Evolutionary conservation across 805 yeast genomes (phyloP), one percentile per base, ranked within the genome.

Genomic region (Wickerhamiella azyma): DNA sequence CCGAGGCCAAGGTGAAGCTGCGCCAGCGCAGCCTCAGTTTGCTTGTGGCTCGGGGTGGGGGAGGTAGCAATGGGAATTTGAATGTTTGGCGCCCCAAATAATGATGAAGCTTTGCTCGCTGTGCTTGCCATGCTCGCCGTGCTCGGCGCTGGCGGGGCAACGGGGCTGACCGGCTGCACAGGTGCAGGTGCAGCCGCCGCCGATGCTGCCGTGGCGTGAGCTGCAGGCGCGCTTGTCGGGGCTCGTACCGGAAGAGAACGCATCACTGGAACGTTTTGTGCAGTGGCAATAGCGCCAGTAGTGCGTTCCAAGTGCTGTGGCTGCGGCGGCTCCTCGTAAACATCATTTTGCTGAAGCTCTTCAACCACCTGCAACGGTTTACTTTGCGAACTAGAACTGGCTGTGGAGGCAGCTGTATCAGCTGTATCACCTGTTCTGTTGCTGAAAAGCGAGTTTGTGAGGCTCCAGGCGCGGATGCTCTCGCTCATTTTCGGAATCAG

Each of bases 61-160:
- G 11, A 7, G 9, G 38, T 9, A 3, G 13, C 10, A 6, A 35
- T 19, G 6, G 45, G 45, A 2, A 41, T 24, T 11, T 41, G 35
- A 21, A 41, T 41, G 30, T 41, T 41, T 19, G 45, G 45, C n/a
- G 11, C 26, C 7, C 45, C 45, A 41, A 42, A 42, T n/a, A 35
- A 18, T 14, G 37, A 19, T 10, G 2, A 9, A 18, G 37, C n/a
- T n/a, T n/a, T n/a, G n/a, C n/a, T n/a, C n/a, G n/a, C n/a, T n/a
- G n/a, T n/a, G n/a, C n/a, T n/a, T n/a, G n/a, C n/a, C n/a, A n/a
- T n/a, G n/a, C n/a, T 3, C 13, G 21, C 37, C 33, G 4, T 13
- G 33, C 33, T 29, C 24, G 7, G 6, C 24, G 24, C 24, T 21
- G 24, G 24, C 24, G 24, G 4, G 24, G 24, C 24, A 21, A 21